A percentile compares a stretch with the other conserved stretches of the same genome.
phyloP scores from a whole-genome alignment of 2,329 filamentous ascomycete genomes.

The Scedosporium boydii region DNA sequence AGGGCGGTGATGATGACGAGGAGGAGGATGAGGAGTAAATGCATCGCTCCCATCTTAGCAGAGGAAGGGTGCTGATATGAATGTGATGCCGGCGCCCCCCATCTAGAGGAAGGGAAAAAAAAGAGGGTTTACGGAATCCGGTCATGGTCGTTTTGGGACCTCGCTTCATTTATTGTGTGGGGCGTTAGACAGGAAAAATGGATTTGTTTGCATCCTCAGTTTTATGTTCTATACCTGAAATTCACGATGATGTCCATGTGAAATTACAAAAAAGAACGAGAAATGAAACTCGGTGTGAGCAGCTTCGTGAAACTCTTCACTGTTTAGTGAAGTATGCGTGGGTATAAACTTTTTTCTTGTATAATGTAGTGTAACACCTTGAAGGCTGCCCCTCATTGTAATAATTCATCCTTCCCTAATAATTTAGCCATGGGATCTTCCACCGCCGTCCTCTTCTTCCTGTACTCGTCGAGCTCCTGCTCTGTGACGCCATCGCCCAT shows the following conservation, averaged over 20 bases:
- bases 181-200: slow-evolving; percentile 8
- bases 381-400: slow-evolving; percentile 23
- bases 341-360: slow-evolving; percentile 7
- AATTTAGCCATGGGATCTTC: slow-evolving; percentile 84
- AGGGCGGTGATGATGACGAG: slow-evolving; percentile 70
- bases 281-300: background rate
- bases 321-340: background rate
- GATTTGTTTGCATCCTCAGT: slow-evolving; percentile 3
- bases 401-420: slow-evolving; percentile 62
- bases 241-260: background rate
- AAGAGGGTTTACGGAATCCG: slow-evolving; percentile 4
- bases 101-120: background rate
- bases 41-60: slow-evolving; percentile 13
- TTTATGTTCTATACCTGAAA: slow-evolving; percentile 1
- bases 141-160: slow-evolving; percentile 3
- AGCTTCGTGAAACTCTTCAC: background rate
- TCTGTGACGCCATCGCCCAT: slow-evolving; percentile 71
- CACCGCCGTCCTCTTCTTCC: slow-evolving; percentile 61
- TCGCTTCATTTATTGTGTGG: slow-evolving; percentile 3
- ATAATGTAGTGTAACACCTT: slow-evolving; percentile 13
- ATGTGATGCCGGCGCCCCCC: background rate
- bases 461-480: slow-evolving; percentile 78
- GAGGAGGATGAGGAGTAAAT: slow-evolving; percentile 72
- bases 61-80: background rate
- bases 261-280: background rate